Base-by-base conservation (phyloP, 177 flowering plant species). In the Vitis hybrid region DNA sequence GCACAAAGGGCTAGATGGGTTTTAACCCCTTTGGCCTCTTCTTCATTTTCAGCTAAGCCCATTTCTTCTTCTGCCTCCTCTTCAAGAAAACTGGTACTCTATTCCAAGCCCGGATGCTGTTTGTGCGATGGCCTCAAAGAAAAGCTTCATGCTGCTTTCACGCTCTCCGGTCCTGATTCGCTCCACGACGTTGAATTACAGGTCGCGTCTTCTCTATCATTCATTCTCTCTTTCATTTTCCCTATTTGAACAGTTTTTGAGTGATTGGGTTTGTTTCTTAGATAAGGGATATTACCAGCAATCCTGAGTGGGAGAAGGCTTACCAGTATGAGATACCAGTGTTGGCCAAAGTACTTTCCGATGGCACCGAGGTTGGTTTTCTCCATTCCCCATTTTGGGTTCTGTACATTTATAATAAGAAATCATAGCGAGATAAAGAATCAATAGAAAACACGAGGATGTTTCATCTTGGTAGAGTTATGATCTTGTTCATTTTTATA, bases 71-170 rank as follows among this genome's bases (percentile, higher is more conserved):
- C 83, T 5, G 57, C 72, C 18, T 12, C 63, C 26, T 23, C 83
- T 1, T 30, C 80, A 10, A 83, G 74, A 67, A 82, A 83, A 67
- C 85, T 94, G 19, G 64, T 91, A 3, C 88, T 92, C 30, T 91
- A 94, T 81, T 84, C 93, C 8, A 92, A 91, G 75, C 97, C 98
- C 23, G 98, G 96, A 18, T 94, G 98, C 78, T 94, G 97, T 78
- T 84, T 92, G 85, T 94, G 98, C 76, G 98, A 94, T 72, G 97
- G 97, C 72, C 97, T 92, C 83, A 91, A 94, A 82, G 95, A 94
- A 67, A 92, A 92, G 77, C 90, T 92, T 52, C 77, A 83, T 7
- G 82, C 88, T 19, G 98, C 94, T 1, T 88, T 93, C 74, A 71
- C 74, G 61, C 82, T 91, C 56, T 70, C 82, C 11, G 84, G 82